Evolutionary conservation across 805 yeast genomes (phyloP).

Genomic region (fission yeast (Schizosaccharomyces pombe)): ASM294v3 CU329670.1:5278001-5278500

Average conservation of each 20-base stretch:
- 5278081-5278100: constrained; percentile 98
- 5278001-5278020: constrained; percentile 86
- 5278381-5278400: constrained; percentile 94
- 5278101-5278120: constrained; percentile 97
- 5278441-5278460: constrained; percentile 71
- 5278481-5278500: neutral
- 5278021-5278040: constrained; percentile 93
- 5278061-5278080: constrained; percentile 96
- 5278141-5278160: constrained; percentile 95
- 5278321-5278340: constrained; percentile 90
- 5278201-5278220: constrained; percentile 79
- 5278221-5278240: constrained; percentile 86
- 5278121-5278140: constrained; percentile 97
- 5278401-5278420: constrained; percentile 68
- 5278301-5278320: constrained; percentile 89
- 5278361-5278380: constrained; percentile 48
- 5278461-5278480: constrained; percentile 19
- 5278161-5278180: constrained; percentile 81
- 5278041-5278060: constrained; percentile 95
- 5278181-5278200: constrained; percentile 68
- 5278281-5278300: constrained; percentile 76
- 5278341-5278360: constrained; percentile 68
- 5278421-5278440: constrained; percentile 85
- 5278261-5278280: constrained; percentile 83
- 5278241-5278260: constrained; percentile 93